A percentile compares a stretch with the other conserved stretches of the same genome.
Evolutionary conservation across 148 eudicot species (phyloP).

Genomic region (Persicaria maculosa): DNA sequence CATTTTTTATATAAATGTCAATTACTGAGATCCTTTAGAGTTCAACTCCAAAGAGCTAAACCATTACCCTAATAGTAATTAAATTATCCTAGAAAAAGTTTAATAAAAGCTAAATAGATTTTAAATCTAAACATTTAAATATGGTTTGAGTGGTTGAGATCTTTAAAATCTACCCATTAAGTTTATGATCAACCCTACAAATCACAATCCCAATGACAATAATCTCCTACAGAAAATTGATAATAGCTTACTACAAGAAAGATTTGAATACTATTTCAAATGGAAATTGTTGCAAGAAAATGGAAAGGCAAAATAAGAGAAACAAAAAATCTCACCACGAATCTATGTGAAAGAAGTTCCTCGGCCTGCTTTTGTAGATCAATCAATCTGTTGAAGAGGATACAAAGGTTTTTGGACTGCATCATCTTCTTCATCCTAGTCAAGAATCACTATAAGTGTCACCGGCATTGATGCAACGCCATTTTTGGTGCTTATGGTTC

Average conservation of each 20-base stretch:
- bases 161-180: too few species aligned
- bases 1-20: background rate
- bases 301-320: background rate
- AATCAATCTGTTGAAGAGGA: slow-evolving; percentile 33
- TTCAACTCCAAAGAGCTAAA: too few species aligned
- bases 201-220: background rate
- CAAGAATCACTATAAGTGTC: slow-evolving; percentile 41
- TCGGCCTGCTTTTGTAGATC: slow-evolving; percentile 33
- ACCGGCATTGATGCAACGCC: slow-evolving; percentile 10
- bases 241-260: background rate
- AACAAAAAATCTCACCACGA: slow-evolving; percentile 30
- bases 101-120: too few species aligned
- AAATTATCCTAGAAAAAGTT: too few species aligned
- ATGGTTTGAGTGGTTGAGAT: too few species aligned
- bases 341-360: slow-evolving; percentile 25
- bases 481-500: slow-evolving; percentile 6
- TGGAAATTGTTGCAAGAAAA: background rate
- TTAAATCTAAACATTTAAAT: too few species aligned
- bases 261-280: background rate
- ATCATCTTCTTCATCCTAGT: slow-evolving; percentile 63
- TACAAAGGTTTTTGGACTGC: slow-evolving; percentile 15
- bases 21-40: too few species aligned
- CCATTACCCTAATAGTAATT: too few species aligned
- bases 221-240: background rate
- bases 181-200: too few species aligned